Evolutionary conservation across 2,329 filamentous ascomycete genomes (phyloP), one percentile per base, ranked within the genome.

Genomic region (Penicillium sp.): DNA sequence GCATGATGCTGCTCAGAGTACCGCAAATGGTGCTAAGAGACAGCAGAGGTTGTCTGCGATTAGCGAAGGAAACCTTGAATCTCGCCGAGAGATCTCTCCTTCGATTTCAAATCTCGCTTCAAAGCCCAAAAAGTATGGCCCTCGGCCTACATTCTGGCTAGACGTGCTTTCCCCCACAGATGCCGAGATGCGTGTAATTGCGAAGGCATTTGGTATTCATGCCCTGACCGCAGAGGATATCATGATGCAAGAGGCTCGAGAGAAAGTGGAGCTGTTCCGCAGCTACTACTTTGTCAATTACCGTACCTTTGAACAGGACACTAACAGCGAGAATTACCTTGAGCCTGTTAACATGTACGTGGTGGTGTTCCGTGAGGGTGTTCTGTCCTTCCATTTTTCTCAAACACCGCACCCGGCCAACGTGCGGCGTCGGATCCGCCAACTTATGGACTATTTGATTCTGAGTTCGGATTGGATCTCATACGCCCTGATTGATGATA

Each of bases 241-340:
- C 56, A 84, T 97, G 78, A 84, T 96, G 73, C 88, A 97, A 64
- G 93, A 98, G 70, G 87, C 90, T 27, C 90, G 93, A 15, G 93
- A 98, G 62, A 98, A 98, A 69, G 93, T 98, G 1, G 93, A 98
- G 64, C 76, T 98, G 1, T 98, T 98, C 74, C 84, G 87, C 21
- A 86, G 94, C 63, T 98, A 98, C 70, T 98, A 98, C 67, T 96
- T 98, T 58, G 87, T 98, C 69, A 97, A 95, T 64, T 98, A 98
- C 65, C 86, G 93, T 11, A 94, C 89, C 0, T 98, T 98, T 60
- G 93, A 98, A 62, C 93, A 97, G 64, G 93, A 98, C 60, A 81
- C 82, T 45, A 84, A 84, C 54, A 94, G 83, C 61, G 87, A 93
- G 41, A 83, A 94, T 59, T 95, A 94, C 62, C 77, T 98, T 31